Evolutionary conservation across 176 grass and related monocot species (phyloP), one percentile per base, ranked within the genome.

Genomic region (Leersia perrieri): DNA sequence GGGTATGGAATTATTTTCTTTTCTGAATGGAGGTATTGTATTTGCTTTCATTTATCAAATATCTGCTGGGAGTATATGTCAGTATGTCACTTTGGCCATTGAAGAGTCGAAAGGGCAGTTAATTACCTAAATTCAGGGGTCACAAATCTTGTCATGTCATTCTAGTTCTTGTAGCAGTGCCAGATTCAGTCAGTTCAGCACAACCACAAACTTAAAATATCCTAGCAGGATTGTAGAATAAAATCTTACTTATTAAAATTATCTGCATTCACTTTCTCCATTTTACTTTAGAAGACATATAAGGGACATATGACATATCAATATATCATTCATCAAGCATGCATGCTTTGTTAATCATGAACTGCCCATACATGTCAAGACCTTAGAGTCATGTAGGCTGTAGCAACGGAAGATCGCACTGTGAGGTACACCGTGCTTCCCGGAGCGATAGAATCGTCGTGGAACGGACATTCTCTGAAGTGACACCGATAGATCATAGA

Each of bases 11-110:
- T 41, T 41, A 45, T 45, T 14, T 14, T 51, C 18, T 7, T 22
- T 51, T 51, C 20, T 22, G 18, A 51, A 51, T 51, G 16, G 47
- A 51, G 22, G 10, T 40, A 14, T 11, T 47, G 64, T 29, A 12
- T 26, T 77, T 40, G 26, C 47, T 66, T 55, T 68, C n/a, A 60
- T 70, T 68, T 71, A 69, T 42, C 62, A 79, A 16, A 66, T 74
- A 57, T 10, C 49, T 22, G 25, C 11, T 32, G n/a, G n/a, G n/a
- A n/a, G n/a, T n/a, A 1, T 9, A 57, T 57, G 51, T 23, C 7
- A 57, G 51, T 23, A 23, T 5, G 58, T 57, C 61, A 39, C 70
- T 80, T 80, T 85, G 87, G 40, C 82, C 76, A 57, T 63, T 58
- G 82, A 72, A 27, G 26, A 20, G 14, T 41, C 45, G 40, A 85